Percentiles rank a stretch among this genome's conserved stretches.
Evolutionary conservation across 1,284 basidiomycete genomes (phyloP).

Genomic region (Puccinia polysora): DNA sequence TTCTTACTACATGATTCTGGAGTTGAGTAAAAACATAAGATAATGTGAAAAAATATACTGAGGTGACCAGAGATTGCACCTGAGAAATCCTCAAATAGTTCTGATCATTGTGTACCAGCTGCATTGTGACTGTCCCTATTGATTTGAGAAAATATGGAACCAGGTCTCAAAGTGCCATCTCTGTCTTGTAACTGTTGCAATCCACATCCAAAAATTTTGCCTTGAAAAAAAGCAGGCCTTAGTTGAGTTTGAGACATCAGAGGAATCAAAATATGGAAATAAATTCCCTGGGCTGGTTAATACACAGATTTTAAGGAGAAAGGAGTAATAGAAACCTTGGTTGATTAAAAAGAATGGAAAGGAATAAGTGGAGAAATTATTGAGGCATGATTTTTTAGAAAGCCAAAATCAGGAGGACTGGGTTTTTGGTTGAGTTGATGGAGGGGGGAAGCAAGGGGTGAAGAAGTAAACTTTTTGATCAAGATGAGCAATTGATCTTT

Average conservation of each 20-base stretch:
- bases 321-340: no score
- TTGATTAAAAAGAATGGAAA: no score
- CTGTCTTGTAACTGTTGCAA: background rate
- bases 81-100: background rate
- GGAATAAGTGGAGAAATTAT: no score
- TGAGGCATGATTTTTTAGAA: no score
- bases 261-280: no score
- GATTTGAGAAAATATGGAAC: background rate
- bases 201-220: background rate
- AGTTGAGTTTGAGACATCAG: conserved; percentile 8
- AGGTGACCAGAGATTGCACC: background rate
- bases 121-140: background rate
- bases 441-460: no score
- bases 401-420: no score
- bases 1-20: background rate
- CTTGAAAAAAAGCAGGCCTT: background rate
- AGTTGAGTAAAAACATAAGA: background rate
- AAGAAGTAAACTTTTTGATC: no score
- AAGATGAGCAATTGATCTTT: no score
- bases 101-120: background rate
- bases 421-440: no score
- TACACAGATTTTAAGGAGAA: no score
- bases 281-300: no score
- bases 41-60: background rate
- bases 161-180: background rate